phyloP scores from a whole-genome alignment of 495 filamentous ascomycete species.

The Aspergillus sclerotioniger region DNA sequence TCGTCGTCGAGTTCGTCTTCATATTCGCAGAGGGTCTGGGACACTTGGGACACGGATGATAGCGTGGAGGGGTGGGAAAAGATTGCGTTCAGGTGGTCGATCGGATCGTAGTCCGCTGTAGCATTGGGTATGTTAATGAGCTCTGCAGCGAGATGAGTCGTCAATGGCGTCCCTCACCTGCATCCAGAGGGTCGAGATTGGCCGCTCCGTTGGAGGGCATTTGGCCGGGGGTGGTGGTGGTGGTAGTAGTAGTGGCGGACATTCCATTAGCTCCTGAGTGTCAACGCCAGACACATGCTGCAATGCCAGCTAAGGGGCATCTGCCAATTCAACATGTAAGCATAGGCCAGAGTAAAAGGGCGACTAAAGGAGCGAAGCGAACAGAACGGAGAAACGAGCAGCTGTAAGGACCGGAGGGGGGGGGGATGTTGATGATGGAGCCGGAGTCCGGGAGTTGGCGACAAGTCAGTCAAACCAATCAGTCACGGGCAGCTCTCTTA shows the following conservation, averaged over 20 bases:
- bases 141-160: background rate
- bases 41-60: constrained; percentile 69
- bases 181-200: constrained; percentile 41
- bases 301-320: constrained; percentile 15
- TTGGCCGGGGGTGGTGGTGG: constrained; percentile 29
- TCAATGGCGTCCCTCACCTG: constrained; percentile 30
- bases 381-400: background rate
- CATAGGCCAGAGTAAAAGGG: constrained; percentile 5
- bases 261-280: constrained; percentile 38
- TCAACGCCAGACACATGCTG: constrained; percentile 33
- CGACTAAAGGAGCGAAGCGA: constrained; percentile 1
- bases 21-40: constrained; percentile 67
- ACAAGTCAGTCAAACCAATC: background rate
- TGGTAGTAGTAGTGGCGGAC: constrained; percentile 33
- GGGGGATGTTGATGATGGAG: background rate
- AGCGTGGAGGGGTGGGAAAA: constrained; percentile 92
- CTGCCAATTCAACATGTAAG: constrained; percentile 8
- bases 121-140: constrained; percentile 22
- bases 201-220: constrained; percentile 40
- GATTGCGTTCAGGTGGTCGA: constrained; percentile 88
- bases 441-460: background rate
- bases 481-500: constrained; percentile 1
- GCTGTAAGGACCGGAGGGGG: background rate
- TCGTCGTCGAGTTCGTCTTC: constrained; percentile 82
- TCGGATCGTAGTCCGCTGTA: constrained; percentile 88